phyloP scores from a whole-genome alignment of 148 eudicot species.

The Mesembryanthemum crystallinum region DNA sequence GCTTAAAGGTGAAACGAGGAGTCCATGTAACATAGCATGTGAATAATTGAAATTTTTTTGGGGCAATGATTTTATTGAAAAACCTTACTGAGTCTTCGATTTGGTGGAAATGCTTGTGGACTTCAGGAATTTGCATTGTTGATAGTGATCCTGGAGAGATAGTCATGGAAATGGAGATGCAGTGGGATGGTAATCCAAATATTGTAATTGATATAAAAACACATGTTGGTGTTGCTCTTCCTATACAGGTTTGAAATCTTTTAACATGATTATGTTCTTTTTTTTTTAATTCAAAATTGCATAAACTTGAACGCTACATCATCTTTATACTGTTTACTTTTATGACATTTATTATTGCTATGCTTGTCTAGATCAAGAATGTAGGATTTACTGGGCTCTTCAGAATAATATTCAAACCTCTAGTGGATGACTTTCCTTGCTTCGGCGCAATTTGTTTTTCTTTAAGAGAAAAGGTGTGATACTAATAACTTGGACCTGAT shows the following conservation, averaged over 20 bases:
- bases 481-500: slow-evolving; percentile 1
- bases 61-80: neutral
- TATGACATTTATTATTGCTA: slow-evolving; percentile 11
- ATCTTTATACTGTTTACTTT: neutral
- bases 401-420: slow-evolving; percentile 77
- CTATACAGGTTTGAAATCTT: slow-evolving; percentile 60
- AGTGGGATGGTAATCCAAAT: slow-evolving; percentile 92
- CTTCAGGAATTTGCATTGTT: slow-evolving; percentile 59
- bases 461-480: slow-evolving; percentile 64
- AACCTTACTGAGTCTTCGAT: neutral
- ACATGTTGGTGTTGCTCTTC: slow-evolving; percentile 65
- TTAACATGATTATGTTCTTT: neutral
- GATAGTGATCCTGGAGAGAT: slow-evolving; percentile 60
- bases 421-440: slow-evolving; percentile 75
- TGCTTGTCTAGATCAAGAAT: slow-evolving; percentile 60
- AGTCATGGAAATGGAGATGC: slow-evolving; percentile 78
- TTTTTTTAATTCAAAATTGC: neutral
- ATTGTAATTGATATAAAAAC: slow-evolving; percentile 68
- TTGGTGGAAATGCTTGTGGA: neutral
- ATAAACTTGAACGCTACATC: neutral
- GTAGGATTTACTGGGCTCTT: slow-evolving; percentile 82
- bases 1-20: neutral
- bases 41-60: neutral
- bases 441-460: slow-evolving; percentile 79
- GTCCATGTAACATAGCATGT: neutral